Base-by-base conservation (phyloP, 805 yeast species). In the Metschnikowia lunata region DNA sequence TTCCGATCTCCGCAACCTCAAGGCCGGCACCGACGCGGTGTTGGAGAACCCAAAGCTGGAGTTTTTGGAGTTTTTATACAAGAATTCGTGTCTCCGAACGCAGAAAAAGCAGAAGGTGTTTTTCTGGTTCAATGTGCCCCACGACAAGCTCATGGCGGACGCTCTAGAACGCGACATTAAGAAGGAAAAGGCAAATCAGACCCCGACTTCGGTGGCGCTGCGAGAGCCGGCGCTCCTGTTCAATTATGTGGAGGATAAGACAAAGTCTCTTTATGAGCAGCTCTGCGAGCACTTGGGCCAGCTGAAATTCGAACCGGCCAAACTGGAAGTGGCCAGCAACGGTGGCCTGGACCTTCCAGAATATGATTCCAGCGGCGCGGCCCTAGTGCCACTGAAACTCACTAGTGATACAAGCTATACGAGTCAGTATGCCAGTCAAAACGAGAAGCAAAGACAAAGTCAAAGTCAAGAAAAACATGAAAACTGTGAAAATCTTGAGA, bases 21-120 rank as follows among this genome's bases (percentile, higher is more conserved):
- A 90, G 65, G 79, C 88, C 60, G 95, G 93, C 18, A 75, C 81
- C 6, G 91, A 88, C 69, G 96, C 98, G 11, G 76, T 88, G 5
- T 69, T 91, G 46, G 98, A 91, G 61, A 80, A 79, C 37, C 96
- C 98, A 12, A 81, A 86, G 59, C 87, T 96, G 0, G 82, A 81
- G 30, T 89, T 91, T 60, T 71, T 91, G 47, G 85, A 84, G 50
- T 89, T 91, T 57, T 69, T 91, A 26, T 88, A 85, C 66, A 85
- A 83, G 58, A 87, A 91, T 61, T 81, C 83, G 51, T 91, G 98
- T 60, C 72, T 91, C 26, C 76, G 96, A 55, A 91, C 99, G 0
- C 97, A 91, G 58, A 91, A 91, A 75, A 91, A 93, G 59, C 99
- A 91, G 62, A 91, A 93, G 60, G 97, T 91, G 35, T 91, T 91